Conservation (phyloP, 768 basidiomycete genomes). For the Termitomyces heimii region DNA sequence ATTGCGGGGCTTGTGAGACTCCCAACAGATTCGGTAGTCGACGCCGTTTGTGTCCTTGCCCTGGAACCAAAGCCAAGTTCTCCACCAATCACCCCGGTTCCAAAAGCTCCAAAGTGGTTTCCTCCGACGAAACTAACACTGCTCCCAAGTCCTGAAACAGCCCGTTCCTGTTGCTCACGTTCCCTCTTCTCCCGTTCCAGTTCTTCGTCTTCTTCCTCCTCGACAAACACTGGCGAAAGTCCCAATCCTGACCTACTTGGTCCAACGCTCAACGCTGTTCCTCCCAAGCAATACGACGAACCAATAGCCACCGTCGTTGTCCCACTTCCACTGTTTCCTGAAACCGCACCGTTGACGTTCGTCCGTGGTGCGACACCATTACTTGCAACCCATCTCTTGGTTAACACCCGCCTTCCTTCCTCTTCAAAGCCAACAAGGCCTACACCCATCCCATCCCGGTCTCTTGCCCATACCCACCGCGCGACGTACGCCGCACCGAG, state of each 20-base stretch:
- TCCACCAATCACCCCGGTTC: constrained; percentile 32
- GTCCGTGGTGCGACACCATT: constrained; percentile 56
- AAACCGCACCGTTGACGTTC: constrained; percentile 41
- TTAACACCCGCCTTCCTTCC: constrained; percentile 64
- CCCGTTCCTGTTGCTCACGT: constrained; percentile 15
- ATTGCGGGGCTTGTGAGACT: constrained; percentile 20
- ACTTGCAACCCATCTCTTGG: constrained; percentile 69
- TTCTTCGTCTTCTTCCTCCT: constrained; percentile 76
- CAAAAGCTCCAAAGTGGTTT: constrained; percentile 17
- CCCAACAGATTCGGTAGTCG: constrained; percentile 29
- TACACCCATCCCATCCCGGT: constrained; percentile 45
- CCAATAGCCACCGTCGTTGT: background rate
- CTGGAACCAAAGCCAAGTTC: constrained; percentile 28
- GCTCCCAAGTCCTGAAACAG: constrained; percentile 18
- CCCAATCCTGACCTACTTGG: constrained; percentile 36
- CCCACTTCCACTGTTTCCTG: constrained; percentile 6
- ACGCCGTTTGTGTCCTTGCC: constrained; percentile 50
- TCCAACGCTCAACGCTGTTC: constrained; percentile 12
- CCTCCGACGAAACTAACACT: constrained; percentile 22
- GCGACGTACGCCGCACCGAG: constrained; percentile 77
- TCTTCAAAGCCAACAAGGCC: constrained; percentile 66
- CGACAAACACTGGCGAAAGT: constrained; percentile 46
- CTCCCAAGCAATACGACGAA: constrained; percentile 46
- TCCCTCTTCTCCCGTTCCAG: constrained; percentile 45
- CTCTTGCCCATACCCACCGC: constrained; percentile 74